Evolutionary conservation across 345 rosid genomes (phyloP).

Genomic region (Camelina hispida): DNA sequence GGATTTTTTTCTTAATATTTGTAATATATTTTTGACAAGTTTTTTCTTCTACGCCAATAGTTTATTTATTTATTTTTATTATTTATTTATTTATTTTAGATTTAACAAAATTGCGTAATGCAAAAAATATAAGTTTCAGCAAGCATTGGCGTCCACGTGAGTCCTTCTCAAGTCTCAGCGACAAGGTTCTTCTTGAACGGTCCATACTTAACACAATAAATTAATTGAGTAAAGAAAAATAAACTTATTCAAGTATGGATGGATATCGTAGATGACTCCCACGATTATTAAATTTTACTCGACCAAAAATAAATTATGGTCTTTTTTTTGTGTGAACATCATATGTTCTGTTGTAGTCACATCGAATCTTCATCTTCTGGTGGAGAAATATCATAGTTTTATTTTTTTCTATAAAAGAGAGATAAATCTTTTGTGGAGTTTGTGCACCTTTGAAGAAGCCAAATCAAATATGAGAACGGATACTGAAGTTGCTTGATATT

Average conservation of each 20-base stretch:
- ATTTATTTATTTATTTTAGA: background rate
- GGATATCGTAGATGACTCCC: conserved; percentile 21
- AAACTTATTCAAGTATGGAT: conserved; percentile 22
- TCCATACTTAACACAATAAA: conserved; percentile 15
- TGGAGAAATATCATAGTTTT: conserved; percentile 1
- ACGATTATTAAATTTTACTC: conserved; percentile 15
- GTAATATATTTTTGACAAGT: conserved; percentile 20
- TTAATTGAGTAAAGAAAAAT: conserved; percentile 1
- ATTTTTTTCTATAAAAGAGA: background rate
- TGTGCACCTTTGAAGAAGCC: background rate
- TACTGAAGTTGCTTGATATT: background rate
- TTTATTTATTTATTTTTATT: background rate
- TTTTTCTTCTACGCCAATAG: conserved; percentile 28
- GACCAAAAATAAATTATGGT: conserved; percentile 9
- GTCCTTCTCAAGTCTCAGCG: conserved; percentile 40
- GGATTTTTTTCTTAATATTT: background rate
- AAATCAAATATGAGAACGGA: background rate
- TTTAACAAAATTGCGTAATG: conserved; percentile 28
- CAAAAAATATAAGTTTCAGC: conserved; percentile 27
- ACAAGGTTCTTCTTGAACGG: conserved; percentile 37
- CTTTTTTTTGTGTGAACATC: conserved; percentile 25
- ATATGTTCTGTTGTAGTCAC: conserved; percentile 31
- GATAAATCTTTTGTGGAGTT: conserved; percentile 6
- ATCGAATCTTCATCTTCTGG: conserved; percentile 21
- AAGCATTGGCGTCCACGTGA: conserved; percentile 45